These are phyloP conservation scores for Suillus decipiens DNA, from an alignment of 768 basidiomycete genomes.

Conservation along the genomic window DNA sequence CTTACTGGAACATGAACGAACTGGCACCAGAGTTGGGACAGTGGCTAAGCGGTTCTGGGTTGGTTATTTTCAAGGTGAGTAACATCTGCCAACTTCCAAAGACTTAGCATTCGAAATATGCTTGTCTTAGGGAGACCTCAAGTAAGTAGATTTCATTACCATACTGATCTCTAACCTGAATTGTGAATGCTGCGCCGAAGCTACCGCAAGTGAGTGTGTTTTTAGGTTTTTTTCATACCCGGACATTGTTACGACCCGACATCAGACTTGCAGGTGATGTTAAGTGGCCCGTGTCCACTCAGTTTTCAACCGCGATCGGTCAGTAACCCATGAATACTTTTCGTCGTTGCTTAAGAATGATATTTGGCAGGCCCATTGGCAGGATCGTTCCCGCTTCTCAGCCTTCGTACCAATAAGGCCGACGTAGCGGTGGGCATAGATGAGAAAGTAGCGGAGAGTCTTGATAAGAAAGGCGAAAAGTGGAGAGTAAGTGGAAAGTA, in stretches of 20 bases:
- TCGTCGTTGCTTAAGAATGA: background rate
- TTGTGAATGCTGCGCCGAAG: constrained; percentile 35
- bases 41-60: constrained; percentile 51
- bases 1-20: constrained; percentile 73
- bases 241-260: background rate
- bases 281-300: constrained; percentile 80
- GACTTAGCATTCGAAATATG: constrained; percentile 3
- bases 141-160: constrained; percentile 52
- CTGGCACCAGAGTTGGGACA: constrained; percentile 53
- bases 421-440: constrained; percentile 88
- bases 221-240: constrained; percentile 10
- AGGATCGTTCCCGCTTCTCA: constrained; percentile 78
- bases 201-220: constrained; percentile 74
- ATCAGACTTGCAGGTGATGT: constrained; percentile 85
- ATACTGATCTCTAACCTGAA: constrained; percentile 2
- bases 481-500: constrained; percentile 86
- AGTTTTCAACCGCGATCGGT: constrained; percentile 77
- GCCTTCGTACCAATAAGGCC: constrained; percentile 92
- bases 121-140: constrained; percentile 73
- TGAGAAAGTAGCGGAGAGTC: constrained; percentile 60
- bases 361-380: constrained; percentile 63
- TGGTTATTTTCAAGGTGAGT: constrained; percentile 84
- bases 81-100: background rate
- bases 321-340: constrained; percentile 16
- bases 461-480: constrained; percentile 64